Percentiles rank a stretch among this genome's conserved stretches.
Conservation (phyloP, 2,329 filamentous ascomycete genomes). For the Cytospora piceicola region DNA sequence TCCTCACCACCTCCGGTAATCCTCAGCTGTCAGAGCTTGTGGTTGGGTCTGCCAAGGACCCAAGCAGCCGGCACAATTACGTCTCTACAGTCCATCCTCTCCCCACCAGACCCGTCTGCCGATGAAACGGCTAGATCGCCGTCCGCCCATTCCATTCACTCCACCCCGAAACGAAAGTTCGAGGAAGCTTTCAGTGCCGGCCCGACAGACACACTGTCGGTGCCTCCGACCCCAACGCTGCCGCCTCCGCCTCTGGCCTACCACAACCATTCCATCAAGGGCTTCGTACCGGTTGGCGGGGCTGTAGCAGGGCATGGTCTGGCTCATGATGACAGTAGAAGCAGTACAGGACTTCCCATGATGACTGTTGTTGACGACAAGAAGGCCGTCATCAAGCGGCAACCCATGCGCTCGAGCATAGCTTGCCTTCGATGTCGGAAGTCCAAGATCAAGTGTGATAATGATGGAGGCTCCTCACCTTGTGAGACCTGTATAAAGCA, state of each 20-base stretch:
- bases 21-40: conserved; percentile 28
- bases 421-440: conserved; percentile 76
- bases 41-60: conserved; percentile 45
- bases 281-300: conserved; percentile 25
- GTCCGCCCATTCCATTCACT: conserved; percentile 35
- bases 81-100: conserved; percentile 56
- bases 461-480: conserved; percentile 70
- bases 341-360: conserved; percentile 34
- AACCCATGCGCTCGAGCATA: conserved; percentile 75
- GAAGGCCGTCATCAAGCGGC: conserved; percentile 50
- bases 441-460: conserved; percentile 88
- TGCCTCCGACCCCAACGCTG: conserved; percentile 36
- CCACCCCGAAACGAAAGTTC: conserved; percentile 44
- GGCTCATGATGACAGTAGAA: conserved; percentile 36
- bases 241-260: conserved; percentile 35
- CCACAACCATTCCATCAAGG: conserved; percentile 29
- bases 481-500: conserved; percentile 77
- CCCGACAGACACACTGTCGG: conserved; percentile 36
- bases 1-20: conserved; percentile 21
- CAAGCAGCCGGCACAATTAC: conserved; percentile 52
- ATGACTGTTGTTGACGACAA: conserved; percentile 45
- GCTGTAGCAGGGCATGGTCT: conserved; percentile 18
- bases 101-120: conserved; percentile 47
- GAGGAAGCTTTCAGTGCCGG: conserved; percentile 42
- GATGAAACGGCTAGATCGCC: conserved; percentile 42